Conservation (phyloP, 108 stramenopile species). For the Skeletonema grethae region DNA sequence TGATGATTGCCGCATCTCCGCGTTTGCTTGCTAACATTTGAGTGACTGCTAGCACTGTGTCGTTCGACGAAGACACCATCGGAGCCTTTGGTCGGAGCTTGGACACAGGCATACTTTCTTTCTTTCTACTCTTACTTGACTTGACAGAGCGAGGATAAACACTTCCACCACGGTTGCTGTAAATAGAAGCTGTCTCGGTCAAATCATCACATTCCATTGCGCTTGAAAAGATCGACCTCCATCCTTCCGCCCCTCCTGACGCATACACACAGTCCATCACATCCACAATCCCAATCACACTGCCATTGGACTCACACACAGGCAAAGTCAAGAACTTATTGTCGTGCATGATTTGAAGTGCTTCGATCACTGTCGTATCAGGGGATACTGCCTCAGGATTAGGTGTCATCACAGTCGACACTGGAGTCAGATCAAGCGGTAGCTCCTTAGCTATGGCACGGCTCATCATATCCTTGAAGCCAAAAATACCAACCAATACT, state of each 20-base stretch:
- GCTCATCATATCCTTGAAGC: conserved; percentile 94
- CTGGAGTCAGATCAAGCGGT: conserved; percentile 68
- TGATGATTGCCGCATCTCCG: conserved; percentile 59
- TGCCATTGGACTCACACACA: conserved; percentile 81
- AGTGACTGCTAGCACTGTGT: conserved; percentile 59
- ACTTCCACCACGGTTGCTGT: conserved; percentile 35
- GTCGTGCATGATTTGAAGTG: conserved; percentile 92
- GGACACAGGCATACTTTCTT: conserved; percentile 26
- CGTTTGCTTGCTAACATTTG: conserved; percentile 71
- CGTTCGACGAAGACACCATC: conserved; percentile 3
- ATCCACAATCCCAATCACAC: conserved; percentile 91
- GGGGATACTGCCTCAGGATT: conserved; percentile 90
- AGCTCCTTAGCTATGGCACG: conserved; percentile 86
- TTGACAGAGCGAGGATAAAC: conserved; percentile 12
- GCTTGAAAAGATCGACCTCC: conserved; percentile 81
- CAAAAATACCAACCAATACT: conserved; percentile 86
- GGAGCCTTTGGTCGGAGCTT: conserved; percentile 14
- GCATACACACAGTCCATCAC: conserved; percentile 94
- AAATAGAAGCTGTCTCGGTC: conserved; percentile 53
- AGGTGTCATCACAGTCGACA: conserved; percentile 88
- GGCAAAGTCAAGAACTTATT: conserved; percentile 93
- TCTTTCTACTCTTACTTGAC: conserved; percentile 5
- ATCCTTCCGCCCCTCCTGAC: conserved; percentile 84
- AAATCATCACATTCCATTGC: conserved; percentile 72
- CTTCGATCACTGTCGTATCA: conserved; percentile 87